Conservation (phyloP, 2,329 filamentous ascomycete genomes). For the Fusarium sp. region DNA sequence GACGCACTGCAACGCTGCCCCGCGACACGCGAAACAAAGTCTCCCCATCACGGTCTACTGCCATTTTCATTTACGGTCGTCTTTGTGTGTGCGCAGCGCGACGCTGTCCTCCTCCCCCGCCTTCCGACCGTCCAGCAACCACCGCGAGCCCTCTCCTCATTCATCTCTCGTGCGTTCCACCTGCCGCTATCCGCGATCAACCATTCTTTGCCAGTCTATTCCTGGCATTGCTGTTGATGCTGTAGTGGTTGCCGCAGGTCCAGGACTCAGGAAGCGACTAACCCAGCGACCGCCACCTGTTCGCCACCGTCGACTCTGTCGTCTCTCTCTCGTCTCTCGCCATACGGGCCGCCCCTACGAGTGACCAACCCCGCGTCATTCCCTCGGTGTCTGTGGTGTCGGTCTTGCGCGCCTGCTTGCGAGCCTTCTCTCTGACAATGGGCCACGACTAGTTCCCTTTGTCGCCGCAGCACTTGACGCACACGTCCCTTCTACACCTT, state of each 20-base stretch:
- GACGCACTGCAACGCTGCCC: conserved; percentile 35
- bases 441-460: conserved; percentile 49
- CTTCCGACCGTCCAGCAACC: conserved; percentile 36
- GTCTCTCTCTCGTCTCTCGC: background rate
- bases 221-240: conserved; percentile 16
- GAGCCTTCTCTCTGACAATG: conserved; percentile 49
- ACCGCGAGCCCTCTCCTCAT: conserved; percentile 18
- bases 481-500: conserved; percentile 29
- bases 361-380: conserved; percentile 42
- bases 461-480: conserved; percentile 37
- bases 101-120: conserved; percentile 39
- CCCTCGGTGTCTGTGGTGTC: conserved; percentile 38
- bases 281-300: conserved; percentile 26
- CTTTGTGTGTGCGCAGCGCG: conserved; percentile 32
- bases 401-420: conserved; percentile 43
- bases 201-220: conserved; percentile 5
- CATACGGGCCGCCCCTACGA: background rate
- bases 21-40: conserved; percentile 36
- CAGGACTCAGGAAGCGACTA: conserved; percentile 25
- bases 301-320: conserved; percentile 37
- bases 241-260: conserved; percentile 26
- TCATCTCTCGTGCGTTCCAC: conserved; percentile 22
- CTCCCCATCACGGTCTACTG: conserved; percentile 17
- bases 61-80: background rate
- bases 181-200: conserved; percentile 26